Evolutionary conservation across 768 basidiomycete species (phyloP).

Genomic region (Cubamyces lactineus): DNA sequence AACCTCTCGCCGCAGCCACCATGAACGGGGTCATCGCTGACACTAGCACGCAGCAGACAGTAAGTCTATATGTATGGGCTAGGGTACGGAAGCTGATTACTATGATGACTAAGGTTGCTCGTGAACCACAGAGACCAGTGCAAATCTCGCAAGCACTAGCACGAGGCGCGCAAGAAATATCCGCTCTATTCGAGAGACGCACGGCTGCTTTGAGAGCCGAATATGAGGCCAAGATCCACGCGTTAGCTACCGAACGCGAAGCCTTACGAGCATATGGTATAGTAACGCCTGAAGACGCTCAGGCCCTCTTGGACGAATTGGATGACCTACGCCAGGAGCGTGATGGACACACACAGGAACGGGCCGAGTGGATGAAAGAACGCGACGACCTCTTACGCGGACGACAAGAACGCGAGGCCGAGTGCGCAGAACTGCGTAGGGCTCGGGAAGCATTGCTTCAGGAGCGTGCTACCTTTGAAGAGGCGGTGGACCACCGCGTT

Average conservation of each 20-base stretch:
- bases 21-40: neutral
- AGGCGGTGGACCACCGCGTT: neutral
- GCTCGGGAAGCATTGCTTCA: neutral
- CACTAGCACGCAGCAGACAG: too few relatives aligned
- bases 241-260: constrained; percentile 4
- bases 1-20: neutral
- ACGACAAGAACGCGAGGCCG: neutral
- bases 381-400: neutral
- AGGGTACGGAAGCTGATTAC: neutral
- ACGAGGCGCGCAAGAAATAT: constrained; percentile 7
- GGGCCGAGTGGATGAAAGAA: neutral
- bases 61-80: too few relatives aligned
- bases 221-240: constrained; percentile 8
- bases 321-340: constrained; percentile 1
- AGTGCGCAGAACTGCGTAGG: neutral
- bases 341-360: neutral
- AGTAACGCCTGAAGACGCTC: neutral
- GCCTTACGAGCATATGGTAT: neutral
- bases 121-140: neutral
- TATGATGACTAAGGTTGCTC: neutral
- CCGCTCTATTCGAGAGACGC: constrained; percentile 9
- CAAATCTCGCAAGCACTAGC: constrained; percentile 9
- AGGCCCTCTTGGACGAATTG: neutral
- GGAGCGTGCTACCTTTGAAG: neutral
- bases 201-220: neutral